A percentile compares a stretch with the other conserved stretches of the same genome.
These are phyloP conservation scores for Thelonectria rubi DNA, from an alignment of 2,329 filamentous ascomycete genomes.

Conservation along the genomic window DNA sequence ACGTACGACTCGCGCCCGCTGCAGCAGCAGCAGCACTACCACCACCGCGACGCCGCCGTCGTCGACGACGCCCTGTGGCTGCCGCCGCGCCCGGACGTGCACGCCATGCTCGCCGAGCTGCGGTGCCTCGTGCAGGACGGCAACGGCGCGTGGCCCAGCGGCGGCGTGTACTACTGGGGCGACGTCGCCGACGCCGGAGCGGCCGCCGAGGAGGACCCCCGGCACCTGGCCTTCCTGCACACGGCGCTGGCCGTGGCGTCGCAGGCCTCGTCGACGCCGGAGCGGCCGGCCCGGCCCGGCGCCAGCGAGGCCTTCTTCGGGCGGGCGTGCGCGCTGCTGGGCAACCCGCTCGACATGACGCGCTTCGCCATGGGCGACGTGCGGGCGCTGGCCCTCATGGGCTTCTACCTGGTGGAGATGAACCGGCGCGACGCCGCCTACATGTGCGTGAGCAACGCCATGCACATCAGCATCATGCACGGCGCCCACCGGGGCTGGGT, in stretches of 20 bases:
- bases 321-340: constrained; percentile 54
- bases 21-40: no score
- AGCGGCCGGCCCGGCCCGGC: constrained; percentile 39
- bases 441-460: constrained; percentile 57
- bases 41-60: no score
- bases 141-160: constrained; percentile 51
- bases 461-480: constrained; percentile 58
- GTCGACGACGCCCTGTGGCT: constrained; percentile 53
- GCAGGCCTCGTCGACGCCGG: constrained; percentile 39
- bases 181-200: constrained; percentile 50
- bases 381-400: constrained; percentile 56
- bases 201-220: constrained; percentile 32
- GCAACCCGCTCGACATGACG: constrained; percentile 57
- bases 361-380: constrained; percentile 55
- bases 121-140: constrained; percentile 58
- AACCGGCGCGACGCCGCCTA: constrained; percentile 60
- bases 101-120: constrained; percentile 51
- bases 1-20: constrained; percentile 55
- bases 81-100: constrained; percentile 50
- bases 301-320: constrained; percentile 57
- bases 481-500: constrained; percentile 57
- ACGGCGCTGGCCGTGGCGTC: constrained; percentile 55
- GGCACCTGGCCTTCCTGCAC: constrained; percentile 56
- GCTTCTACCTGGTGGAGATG: constrained; percentile 59
- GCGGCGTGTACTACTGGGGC: constrained; percentile 61